A percentile compares a stretch with the other conserved stretches of the same genome.
phyloP scores from a whole-genome alignment of 2,329 filamentous ascomycete genomes.

The Colletotrichum chrysophilum region DNA sequence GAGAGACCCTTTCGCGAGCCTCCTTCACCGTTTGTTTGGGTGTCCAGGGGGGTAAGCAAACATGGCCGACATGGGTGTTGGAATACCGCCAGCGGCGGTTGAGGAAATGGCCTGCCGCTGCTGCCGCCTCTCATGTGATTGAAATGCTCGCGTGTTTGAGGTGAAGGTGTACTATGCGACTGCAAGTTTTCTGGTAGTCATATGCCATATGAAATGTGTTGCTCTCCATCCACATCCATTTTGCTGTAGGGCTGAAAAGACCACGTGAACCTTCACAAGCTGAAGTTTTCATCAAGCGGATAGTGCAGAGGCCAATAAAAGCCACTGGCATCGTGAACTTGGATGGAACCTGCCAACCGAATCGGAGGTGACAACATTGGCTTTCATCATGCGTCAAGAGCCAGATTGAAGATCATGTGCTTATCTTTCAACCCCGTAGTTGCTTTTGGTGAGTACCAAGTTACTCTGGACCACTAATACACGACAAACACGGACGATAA shows the following conservation, averaged over 20 bases:
- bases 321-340: neutral
- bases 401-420: too few relatives aligned
- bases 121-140: neutral
- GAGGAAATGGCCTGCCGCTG: neutral
- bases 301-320: neutral
- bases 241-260: accelerated
- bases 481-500: too few relatives aligned
- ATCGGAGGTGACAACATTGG: neutral
- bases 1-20: neutral
- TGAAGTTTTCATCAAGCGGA: too few relatives aligned
- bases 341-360: neutral
- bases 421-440: too few relatives aligned
- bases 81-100: neutral
- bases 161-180: neutral
- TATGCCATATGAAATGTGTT: neutral
- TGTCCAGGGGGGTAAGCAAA: neutral
- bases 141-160: neutral
- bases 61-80: neutral
- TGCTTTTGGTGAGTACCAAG: too few relatives aligned
- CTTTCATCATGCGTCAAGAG: neutral
- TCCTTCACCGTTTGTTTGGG: neutral
- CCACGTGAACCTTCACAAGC: neutral
- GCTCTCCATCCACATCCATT: neutral
- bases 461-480: too few relatives aligned
- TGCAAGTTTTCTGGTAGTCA: neutral